Percentiles rank a stretch among this genome's conserved stretches.
These are phyloP conservation scores for Calonectria fujianensis DNA, from an alignment of 2,329 filamentous ascomycete species.

Conservation along the genomic window DNA sequence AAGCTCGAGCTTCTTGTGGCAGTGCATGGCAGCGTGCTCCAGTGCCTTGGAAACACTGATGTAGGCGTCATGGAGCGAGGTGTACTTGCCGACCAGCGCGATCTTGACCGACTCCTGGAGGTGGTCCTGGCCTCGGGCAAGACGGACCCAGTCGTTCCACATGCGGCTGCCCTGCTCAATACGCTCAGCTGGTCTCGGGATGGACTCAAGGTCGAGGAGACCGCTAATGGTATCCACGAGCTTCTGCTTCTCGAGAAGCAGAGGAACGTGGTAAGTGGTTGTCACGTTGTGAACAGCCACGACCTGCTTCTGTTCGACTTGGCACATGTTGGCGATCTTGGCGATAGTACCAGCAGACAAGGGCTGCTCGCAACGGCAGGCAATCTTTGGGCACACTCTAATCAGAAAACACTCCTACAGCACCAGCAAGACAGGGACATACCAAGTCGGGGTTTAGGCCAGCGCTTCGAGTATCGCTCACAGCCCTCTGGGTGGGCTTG, in stretches of 20 bases:
- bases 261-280: conserved; percentile 94
- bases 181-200: conserved; percentile 1
- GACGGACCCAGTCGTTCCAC: conserved; percentile 73
- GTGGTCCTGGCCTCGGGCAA: conserved; percentile 71
- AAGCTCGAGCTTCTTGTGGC: conserved; percentile 85
- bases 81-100: conserved; percentile 95
- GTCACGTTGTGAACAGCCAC: conserved; percentile 91
- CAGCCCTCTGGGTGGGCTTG: conserved; percentile 95
- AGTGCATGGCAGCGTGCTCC: conserved; percentile 93
- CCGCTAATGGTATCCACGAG: conserved; percentile 70
- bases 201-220: conserved; percentile 11
- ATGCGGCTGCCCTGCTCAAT: conserved; percentile 11
- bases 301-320: conserved; percentile 89
- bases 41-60: conserved; percentile 88
- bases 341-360: conserved; percentile 84
- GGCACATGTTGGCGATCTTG: conserved; percentile 93
- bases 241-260: conserved; percentile 89
- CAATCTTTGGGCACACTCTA: conserved; percentile 75
- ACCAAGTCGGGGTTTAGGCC: conserved; percentile 84
- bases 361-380: conserved; percentile 89
- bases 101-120: conserved; percentile 82
- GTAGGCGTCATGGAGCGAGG: conserved; percentile 88
- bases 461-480: conserved; percentile 87
- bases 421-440: conserved; percentile 49
- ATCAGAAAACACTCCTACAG: neutral